Evolutionary conservation across 306 rosid species (phyloP), one percentile per base, ranked within the genome.

Genomic region (Quercus dentata): DNA sequence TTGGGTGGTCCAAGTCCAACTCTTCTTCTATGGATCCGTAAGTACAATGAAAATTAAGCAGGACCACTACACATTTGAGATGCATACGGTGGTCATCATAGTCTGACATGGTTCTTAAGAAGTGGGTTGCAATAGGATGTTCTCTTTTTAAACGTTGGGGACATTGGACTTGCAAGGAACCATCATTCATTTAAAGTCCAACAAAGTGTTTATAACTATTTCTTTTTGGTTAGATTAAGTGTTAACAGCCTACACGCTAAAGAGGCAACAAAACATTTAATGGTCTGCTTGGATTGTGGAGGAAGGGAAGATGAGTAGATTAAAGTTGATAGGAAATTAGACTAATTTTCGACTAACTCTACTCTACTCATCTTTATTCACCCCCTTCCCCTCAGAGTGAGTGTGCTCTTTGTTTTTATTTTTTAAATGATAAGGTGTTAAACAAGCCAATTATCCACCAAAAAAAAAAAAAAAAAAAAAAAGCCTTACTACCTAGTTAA

Each of bases 111-210:
- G 61, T 17, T 63, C 61, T 72, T 41, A 73, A 73, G 82, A 73
- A 73, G 82, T 77, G 85, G 85, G 82, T 54, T 65, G 63, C 56
- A 38, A 49, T 82, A 70, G 85, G 13, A 49, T 31, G 63, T 28
- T 20, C 30, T 63, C n/a, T 73, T 59, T 59, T 59, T 11, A 10
- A 21, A 59, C 27, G 65, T 59, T 49, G 15, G 54, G 54, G 54
- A 49, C 54, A 49, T 46, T 49, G 54, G 54, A 49, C 17, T 49
- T 49, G 54, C 54, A 49, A 12, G 54, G 54, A 49, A 13, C 54
- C 54, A 49, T 21, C 31, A 59, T 59, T 59, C 63, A 20, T 23
- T 23, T 21, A 49, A 10, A 49, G 54, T 7, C 46, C 46, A 7
- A 38, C 54, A 49, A 3, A 49, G 54, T 49, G 54, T 49, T 12